Evolutionary conservation across 2,329 filamentous ascomycete species (phyloP).

Genomic region (Rhytidhysteron rufulum): DNA sequence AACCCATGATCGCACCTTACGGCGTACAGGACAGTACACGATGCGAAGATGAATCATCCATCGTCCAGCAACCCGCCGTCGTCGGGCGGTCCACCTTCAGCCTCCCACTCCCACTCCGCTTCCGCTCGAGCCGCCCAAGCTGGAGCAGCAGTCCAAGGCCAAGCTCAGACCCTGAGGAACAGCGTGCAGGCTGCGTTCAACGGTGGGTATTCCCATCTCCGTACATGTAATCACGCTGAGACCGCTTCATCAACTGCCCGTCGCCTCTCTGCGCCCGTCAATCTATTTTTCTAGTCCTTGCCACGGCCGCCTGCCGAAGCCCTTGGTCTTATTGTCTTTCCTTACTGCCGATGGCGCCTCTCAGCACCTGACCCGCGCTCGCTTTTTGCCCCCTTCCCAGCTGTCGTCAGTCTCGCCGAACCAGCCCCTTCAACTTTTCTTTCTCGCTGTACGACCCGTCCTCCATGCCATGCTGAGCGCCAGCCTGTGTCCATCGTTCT

Average conservation of each 20-base stretch:
- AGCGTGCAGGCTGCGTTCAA: slow-evolving; percentile 40
- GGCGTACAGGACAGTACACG: slow-evolving; percentile 6
- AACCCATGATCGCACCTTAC: no score
- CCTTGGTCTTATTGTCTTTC: slow-evolving; percentile 3
- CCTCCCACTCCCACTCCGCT: slow-evolving; percentile 17
- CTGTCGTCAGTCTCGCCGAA: slow-evolving; percentile 10
- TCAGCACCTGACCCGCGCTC: slow-evolving; percentile 14
- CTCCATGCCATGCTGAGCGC: slow-evolving; percentile 3
- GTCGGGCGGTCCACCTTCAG: slow-evolving; percentile 24
- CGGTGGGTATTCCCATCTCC: slow-evolving; percentile 23
- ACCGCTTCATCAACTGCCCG: slow-evolving; percentile 3
- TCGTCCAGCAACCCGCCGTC: slow-evolving; percentile 32
- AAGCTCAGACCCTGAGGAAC: slow-evolving; percentile 23
- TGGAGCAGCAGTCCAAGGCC: no score
- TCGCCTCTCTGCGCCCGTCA: slow-evolving; percentile 4
- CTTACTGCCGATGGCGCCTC: slow-evolving; percentile 8
- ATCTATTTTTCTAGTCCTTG: slow-evolving; percentile 2
- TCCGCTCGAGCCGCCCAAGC: slow-evolving; percentile 21
- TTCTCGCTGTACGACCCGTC: slow-evolving; percentile 2
- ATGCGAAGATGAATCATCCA: slow-evolving; percentile 7
- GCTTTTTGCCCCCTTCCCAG: no score
- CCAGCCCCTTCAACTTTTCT: slow-evolving; percentile 4
- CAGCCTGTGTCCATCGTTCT: slow-evolving; percentile 1
- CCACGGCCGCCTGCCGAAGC: no score
- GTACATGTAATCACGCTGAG: slow-evolving; percentile 4